Evolutionary conservation across 2,329 filamentous ascomycete genomes (phyloP).

Genomic region (Phialemoniopsis sp.): DNA sequence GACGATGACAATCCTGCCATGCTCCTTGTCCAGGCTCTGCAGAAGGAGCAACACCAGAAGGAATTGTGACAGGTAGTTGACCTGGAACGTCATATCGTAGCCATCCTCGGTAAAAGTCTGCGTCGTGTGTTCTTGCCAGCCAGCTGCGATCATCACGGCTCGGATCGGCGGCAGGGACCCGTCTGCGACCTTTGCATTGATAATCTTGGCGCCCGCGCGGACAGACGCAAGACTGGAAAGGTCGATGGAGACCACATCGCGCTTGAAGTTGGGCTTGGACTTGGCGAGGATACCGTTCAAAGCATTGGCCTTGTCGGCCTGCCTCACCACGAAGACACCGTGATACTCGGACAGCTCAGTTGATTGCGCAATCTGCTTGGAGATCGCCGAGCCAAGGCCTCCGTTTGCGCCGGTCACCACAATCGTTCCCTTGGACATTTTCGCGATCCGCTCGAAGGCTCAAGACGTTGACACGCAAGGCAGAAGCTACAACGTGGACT

Average conservation of each 20-base stretch:
- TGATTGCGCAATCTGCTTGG: conserved; percentile 1
- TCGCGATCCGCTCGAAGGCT: neutral
- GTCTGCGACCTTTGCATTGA: conserved; percentile 10
- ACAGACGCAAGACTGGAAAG: conserved; percentile 8
- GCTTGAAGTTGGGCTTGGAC: conserved; percentile 1
- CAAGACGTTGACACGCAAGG: neutral
- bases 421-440: conserved; percentile 9
- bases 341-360: conserved; percentile 3
- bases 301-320: conserved; percentile 3
- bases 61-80: conserved; percentile 25
- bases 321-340: conserved; percentile 9
- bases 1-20: conserved; percentile 22
- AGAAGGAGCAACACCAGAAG: conserved; percentile 24
- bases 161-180: conserved; percentile 18
- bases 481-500: too few relatives aligned
- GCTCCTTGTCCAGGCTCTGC: conserved; percentile 23
- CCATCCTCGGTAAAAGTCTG: conserved; percentile 23
- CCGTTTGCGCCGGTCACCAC: conserved; percentile 11
- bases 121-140: conserved; percentile 11
- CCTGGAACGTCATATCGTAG: conserved; percentile 23
- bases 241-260: conserved; percentile 12
- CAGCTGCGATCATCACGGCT: conserved; percentile 20
- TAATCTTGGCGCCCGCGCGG: conserved; percentile 8
- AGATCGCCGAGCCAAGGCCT: conserved; percentile 8
- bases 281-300: conserved; percentile 3